Evolutionary conservation across 257 asterid species (phyloP).

Genomic region (Lavandula angustifolia): DNA sequence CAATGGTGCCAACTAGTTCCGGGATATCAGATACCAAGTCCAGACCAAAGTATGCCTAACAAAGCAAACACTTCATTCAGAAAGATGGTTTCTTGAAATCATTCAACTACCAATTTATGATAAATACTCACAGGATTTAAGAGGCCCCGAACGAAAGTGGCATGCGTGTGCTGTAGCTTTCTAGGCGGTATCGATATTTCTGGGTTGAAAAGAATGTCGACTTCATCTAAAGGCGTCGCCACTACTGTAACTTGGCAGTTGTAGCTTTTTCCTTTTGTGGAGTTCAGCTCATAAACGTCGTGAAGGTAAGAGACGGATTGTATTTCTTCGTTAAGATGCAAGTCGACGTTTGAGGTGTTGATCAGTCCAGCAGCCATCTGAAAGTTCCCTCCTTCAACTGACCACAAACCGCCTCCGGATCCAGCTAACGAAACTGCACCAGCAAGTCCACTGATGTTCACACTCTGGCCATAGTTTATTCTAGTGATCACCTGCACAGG

Average conservation of each 20-base stretch:
- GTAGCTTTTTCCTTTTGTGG: constrained; percentile 71
- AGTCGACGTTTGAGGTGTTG: constrained; percentile 59
- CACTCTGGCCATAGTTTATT: constrained; percentile 94
- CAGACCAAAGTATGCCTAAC: constrained; percentile 78
- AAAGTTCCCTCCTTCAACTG: constrained; percentile 94
- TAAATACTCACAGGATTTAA: constrained; percentile 81
- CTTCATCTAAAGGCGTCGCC: constrained; percentile 97
- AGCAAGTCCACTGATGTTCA: constrained; percentile 87
- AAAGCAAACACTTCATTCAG: constrained; percentile 29
- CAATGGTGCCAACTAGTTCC: constrained; percentile 82
- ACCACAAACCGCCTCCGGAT: constrained; percentile 83
- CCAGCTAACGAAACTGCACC: constrained; percentile 99
- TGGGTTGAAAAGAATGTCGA: constrained; percentile 63
- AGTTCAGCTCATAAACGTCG: constrained; percentile 71
- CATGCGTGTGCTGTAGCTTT: constrained; percentile 84
- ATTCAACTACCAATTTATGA: background rate
- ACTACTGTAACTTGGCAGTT: constrained; percentile 72
- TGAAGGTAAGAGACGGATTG: constrained; percentile 65
- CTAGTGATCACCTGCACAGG: constrained; percentile 79
- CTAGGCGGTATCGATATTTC: constrained; percentile 77
- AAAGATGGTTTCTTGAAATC: background rate
- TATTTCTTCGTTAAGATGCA: constrained; percentile 86
- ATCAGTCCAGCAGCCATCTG: constrained; percentile 92
- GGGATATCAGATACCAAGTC: constrained; percentile 67
- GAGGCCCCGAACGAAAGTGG: constrained; percentile 87